Percentiles rank a stretch among this genome's conserved stretches.
These are phyloP conservation scores for Exophiala alcalophila DNA, from an alignment of 2,329 filamentous ascomycete species.

Conservation along the genomic window DNA sequence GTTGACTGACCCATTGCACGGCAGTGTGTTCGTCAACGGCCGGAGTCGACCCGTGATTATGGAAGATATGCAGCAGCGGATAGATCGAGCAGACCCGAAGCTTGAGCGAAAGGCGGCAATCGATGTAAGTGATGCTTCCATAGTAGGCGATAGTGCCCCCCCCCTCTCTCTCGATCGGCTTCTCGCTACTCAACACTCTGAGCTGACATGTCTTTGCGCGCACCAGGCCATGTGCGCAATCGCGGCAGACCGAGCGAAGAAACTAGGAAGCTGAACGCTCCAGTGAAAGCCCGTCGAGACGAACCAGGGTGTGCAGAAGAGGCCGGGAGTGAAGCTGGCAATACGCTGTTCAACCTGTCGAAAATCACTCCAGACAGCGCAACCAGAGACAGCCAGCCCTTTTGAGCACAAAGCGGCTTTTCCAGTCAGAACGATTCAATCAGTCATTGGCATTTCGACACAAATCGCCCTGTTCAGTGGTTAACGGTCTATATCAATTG, in stretches of 20 bases:
- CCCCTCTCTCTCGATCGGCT: too few species aligned
- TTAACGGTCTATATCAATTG: too few species aligned
- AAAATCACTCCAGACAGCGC: too few species aligned
- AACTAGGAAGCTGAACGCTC: slow-evolving; percentile 43
- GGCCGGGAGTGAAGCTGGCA: too few species aligned
- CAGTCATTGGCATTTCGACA: too few species aligned
- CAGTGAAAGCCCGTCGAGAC: background rate
- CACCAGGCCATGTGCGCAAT: slow-evolving; percentile 85
- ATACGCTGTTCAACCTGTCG: too few species aligned
- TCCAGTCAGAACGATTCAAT: too few species aligned
- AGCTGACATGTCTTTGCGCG: background rate
- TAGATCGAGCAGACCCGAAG: slow-evolving; percentile 63
- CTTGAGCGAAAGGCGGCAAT: slow-evolving; percentile 72
- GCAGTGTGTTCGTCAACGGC: slow-evolving; percentile 80
- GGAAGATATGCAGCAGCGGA: slow-evolving; percentile 74
- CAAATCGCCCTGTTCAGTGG: too few species aligned
- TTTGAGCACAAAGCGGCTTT: too few species aligned
- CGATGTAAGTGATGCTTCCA: slow-evolving; percentile 53
- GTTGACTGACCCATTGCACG: too few species aligned
- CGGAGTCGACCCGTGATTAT: slow-evolving; percentile 71
- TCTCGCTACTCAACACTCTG: background rate
- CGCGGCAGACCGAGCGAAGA: slow-evolving; percentile 72
- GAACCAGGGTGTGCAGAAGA: too few species aligned
- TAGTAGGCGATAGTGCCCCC: background rate
- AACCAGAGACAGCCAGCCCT: too few species aligned